Base-by-base conservation (phyloP, 1,284 basidiomycete genomes). In the Gymnopus androsaceus region DNA sequence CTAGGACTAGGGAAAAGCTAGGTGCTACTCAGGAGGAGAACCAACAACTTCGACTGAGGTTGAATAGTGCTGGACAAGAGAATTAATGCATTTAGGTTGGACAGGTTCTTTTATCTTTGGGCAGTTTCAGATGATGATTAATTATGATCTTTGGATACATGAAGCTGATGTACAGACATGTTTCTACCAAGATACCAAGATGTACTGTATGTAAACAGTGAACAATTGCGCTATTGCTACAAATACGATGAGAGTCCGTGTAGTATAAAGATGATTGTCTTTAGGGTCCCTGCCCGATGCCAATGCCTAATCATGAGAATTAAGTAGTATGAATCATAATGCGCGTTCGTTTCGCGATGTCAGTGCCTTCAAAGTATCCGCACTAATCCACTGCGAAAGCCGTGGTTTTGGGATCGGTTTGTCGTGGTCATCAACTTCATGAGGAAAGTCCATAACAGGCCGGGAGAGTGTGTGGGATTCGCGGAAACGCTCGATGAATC, bases 331-430 rank as follows among this genome's bases (percentile, higher is more conserved):
- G 7, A 38, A 27, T 50, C 48, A 19, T 50, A 38, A 50, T 45
- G 19, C 33, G 25, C 34, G 42, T 19, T 27, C 23, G 6, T 27
- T 12, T 25, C 41, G 41, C 49, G 40, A 34, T 7, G 46, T 12
- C 31, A 66, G 59, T 28, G 63, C 66, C 51, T 62, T 68, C 21
- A 66, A 56, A 19, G 62, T 66, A 59, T 80, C 76, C 6, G 84
- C 85, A 19, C 72, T 73, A 41, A 86, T 70, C 86, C 86, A 87
- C 62, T 81, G 69, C 5, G 80, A 81, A 44, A 72, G 67, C 30
- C 69, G 69, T 31, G 80, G 76, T 52, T 76, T 72, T 19, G 81
- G 78, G 53, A 87, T 80, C 4, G 85, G 83, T 58, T 76, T 63
- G 65, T 88, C 80, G 30, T 79, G 72, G 62, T 88, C 72, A 3